A percentile compares a stretch with the other conserved stretches of the same genome.
These are phyloP conservation scores for Plasmodium gonderi DNA, from an alignment of 169 alveolate species.

Conservation along the genomic window DNA sequence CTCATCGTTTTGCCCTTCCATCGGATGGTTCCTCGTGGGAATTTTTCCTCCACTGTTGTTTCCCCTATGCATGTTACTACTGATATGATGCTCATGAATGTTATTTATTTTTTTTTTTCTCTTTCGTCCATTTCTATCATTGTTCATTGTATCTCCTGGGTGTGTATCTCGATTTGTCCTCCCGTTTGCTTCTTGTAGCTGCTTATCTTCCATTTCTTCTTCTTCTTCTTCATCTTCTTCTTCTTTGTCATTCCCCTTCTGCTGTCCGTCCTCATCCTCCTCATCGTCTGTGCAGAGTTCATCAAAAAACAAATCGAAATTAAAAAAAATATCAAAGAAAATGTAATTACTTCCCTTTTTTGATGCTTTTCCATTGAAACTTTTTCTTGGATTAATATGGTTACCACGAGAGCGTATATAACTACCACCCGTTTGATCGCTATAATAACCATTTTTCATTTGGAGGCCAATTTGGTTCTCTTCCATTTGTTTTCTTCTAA, in stretches of 20 bases:
- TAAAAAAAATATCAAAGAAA: conserved; percentile 55
- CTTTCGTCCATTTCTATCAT: background rate
- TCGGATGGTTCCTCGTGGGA: background rate
- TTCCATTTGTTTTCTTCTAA: background rate
- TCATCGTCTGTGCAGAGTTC: conserved; percentile 13
- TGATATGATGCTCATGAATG: too few relatives aligned
- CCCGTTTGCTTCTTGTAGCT: background rate
- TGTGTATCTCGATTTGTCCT: too few relatives aligned
- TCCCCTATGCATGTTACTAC: background rate
- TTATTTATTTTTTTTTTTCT: background rate
- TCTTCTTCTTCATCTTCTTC: background rate
- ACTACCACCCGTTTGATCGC: background rate
- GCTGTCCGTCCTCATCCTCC: background rate
- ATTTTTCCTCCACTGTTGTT: background rate
- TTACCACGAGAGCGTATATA: too few relatives aligned
- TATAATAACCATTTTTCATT: background rate
- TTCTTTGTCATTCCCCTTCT: background rate
- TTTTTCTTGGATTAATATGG: too few relatives aligned
- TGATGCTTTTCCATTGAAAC: background rate
- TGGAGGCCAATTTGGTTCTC: background rate
- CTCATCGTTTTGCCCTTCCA: background rate
- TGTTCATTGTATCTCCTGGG: background rate
- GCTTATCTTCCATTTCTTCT: background rate
- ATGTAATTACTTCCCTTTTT: background rate
- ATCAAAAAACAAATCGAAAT: conserved; percentile 50